Conservation (phyloP, 495 filamentous ascomycete genomes). For the Lasiosphaeria ovina region DNA sequence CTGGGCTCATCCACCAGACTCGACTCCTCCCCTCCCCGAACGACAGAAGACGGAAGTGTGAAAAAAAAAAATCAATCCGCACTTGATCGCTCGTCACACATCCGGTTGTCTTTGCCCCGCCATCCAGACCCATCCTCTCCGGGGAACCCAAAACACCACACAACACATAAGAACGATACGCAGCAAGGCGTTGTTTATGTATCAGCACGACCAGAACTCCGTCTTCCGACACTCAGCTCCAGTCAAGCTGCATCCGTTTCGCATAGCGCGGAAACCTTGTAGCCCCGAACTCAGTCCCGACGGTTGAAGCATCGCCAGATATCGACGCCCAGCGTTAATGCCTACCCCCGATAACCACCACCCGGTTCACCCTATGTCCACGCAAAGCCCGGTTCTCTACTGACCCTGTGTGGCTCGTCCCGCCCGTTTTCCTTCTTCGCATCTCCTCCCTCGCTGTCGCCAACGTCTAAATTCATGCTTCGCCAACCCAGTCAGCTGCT, state of each 20-base stretch:
- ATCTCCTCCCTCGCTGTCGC: not conserved
- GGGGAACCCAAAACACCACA: conserved; percentile 22
- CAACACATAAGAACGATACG: conserved; percentile 40
- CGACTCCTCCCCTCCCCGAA: conserved; percentile 7
- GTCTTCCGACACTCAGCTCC: conserved; percentile 75
- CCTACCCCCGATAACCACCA: conserved; percentile 45
- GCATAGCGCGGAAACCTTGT: conserved; percentile 85
- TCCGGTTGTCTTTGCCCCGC: conserved; percentile 1
- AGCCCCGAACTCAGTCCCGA: conserved; percentile 77
- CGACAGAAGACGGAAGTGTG: conserved; percentile 7
- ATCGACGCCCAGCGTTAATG: conserved; percentile 48
- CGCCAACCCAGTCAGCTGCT: conserved; percentile 29
- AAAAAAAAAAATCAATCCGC: conserved; percentile 19
- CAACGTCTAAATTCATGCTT: conserved; percentile 22
- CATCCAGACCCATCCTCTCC: conserved; percentile 8
- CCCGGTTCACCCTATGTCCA: conserved; percentile 51
- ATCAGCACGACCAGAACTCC: conserved; percentile 55
- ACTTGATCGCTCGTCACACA: conserved; percentile 16
- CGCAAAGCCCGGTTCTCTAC: conserved; percentile 45
- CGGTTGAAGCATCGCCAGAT: conserved; percentile 61
- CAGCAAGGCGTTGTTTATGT: conserved; percentile 55
- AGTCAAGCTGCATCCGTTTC: conserved; percentile 91
- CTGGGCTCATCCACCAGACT: conserved; percentile 20
- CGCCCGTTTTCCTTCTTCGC: conserved; percentile 22
- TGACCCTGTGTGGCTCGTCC: conserved; percentile 40